Evolutionary conservation across 1,284 basidiomycete species (phyloP).

Genomic region (Moniliella sp.): DNA sequence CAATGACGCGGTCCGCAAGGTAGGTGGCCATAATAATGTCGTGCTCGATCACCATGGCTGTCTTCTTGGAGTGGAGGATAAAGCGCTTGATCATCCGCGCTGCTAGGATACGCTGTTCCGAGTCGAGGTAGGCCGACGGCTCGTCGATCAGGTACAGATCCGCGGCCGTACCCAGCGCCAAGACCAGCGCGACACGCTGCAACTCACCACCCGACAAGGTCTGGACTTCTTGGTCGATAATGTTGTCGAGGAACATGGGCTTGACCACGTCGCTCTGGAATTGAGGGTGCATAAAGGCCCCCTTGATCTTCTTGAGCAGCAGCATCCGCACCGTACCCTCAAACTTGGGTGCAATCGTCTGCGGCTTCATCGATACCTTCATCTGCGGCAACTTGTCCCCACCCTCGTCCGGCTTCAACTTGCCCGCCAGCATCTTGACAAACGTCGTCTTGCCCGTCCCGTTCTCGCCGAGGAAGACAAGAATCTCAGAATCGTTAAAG

Average conservation of each 20-base stretch:
- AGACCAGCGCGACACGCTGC: constrained; percentile 29
- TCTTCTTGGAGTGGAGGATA: constrained; percentile 34
- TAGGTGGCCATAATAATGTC: constrained; percentile 4
- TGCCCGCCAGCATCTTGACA: constrained; percentile 34
- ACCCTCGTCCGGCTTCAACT: constrained; percentile 26
- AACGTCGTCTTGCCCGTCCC: constrained; percentile 34
- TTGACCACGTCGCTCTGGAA: constrained; percentile 34
- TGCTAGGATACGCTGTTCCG: constrained; percentile 33
- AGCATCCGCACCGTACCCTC: constrained; percentile 32
- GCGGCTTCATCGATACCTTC: constrained; percentile 31
- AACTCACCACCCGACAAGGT: constrained; percentile 32
- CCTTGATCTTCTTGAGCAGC: constrained; percentile 33
- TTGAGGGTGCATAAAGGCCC: constrained; percentile 32
- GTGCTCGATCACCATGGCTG: constrained; percentile 34
- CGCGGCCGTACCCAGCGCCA: constrained; percentile 30
- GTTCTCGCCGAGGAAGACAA: constrained; percentile 33
- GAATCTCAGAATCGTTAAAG: constrained; percentile 30
- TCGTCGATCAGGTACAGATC: constrained; percentile 34
- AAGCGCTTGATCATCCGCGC: constrained; percentile 32
- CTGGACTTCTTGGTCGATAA: constrained; percentile 33
- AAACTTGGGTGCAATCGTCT: constrained; percentile 34
- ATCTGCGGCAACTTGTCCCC: constrained; percentile 26
- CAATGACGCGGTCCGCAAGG: constrained; percentile 21
- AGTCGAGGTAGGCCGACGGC: constrained; percentile 32
- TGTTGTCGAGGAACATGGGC: constrained; percentile 30